These are phyloP conservation scores for Trichosporon ovoides DNA, from an alignment of 1,284 basidiomycete species.

Conservation along the genomic window DNA sequence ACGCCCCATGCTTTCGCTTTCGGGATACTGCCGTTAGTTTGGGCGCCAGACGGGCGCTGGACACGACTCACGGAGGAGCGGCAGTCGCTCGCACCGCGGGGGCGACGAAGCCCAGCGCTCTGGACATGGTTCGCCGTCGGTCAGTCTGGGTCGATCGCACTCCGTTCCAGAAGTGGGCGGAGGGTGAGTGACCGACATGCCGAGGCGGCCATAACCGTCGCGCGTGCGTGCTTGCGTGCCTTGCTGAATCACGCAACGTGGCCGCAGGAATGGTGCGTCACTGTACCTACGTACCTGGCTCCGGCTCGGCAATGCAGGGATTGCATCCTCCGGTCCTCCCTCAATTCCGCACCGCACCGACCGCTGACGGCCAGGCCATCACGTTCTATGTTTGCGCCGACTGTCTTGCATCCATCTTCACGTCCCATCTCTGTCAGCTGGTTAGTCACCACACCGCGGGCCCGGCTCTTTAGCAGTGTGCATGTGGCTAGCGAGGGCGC, in stretches of 20 bases:
- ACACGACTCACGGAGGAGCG: constrained; percentile 22
- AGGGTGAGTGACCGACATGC: background rate
- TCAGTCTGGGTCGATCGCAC: background rate
- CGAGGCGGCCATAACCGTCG: background rate
- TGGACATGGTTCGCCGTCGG: constrained; percentile 7
- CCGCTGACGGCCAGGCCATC: background rate
- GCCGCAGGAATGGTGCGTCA: too few relatives aligned
- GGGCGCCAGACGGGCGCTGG: background rate
- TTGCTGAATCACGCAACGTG: background rate
- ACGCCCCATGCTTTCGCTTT: constrained; percentile 63
- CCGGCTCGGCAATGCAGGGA: background rate
- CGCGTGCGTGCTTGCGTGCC: background rate
- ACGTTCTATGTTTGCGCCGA: background rate
- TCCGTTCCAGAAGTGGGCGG: constrained; percentile 1
- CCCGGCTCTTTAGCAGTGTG: too few relatives aligned
- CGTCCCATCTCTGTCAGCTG: background rate
- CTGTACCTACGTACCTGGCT: background rate
- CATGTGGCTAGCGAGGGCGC: too few relatives aligned
- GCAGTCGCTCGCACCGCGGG: constrained; percentile 32
- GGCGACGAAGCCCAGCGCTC: constrained; percentile 19
- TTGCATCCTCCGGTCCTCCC: background rate
- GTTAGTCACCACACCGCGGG: background rate
- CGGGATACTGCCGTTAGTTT: constrained; percentile 57
- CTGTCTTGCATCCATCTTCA: background rate
- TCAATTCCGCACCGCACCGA: background rate